Evolutionary conservation across 495 filamentous ascomycete genomes (phyloP).

Genomic region (Parathielavia hyrcaniae): DNA sequence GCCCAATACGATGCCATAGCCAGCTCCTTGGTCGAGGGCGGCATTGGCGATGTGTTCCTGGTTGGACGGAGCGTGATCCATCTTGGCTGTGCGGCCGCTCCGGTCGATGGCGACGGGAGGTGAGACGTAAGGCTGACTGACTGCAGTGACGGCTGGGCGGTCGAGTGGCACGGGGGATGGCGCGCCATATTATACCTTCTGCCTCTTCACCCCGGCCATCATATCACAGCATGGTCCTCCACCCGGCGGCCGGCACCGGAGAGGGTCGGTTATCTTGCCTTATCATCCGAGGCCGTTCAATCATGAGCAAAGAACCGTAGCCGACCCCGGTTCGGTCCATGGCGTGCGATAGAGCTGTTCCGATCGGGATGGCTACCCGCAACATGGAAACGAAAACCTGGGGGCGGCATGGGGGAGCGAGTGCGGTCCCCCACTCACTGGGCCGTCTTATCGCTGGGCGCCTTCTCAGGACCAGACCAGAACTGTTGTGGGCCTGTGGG

Average conservation of each 20-base stretch:
- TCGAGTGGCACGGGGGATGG: not conserved
- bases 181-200: not conserved
- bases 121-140: not conserved
- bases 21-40: constrained; percentile 62
- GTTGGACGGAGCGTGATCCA: constrained; percentile 19
- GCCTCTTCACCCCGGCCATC: no score
- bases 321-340: not conserved
- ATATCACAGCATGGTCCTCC: not conserved
- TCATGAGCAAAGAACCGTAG: not conserved
- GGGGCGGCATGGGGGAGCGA: no score
- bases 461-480: no score
- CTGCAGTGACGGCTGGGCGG: not conserved
- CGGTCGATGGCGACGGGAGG: not conserved
- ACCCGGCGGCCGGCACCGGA: not conserved
- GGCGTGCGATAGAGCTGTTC: not conserved
- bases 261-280: not conserved
- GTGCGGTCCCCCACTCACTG: no score
- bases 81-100: not conserved
- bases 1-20: constrained; percentile 79
- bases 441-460: no score
- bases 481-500: no score
- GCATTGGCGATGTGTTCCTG: constrained; percentile 31
- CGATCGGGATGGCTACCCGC: not conserved
- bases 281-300: not conserved
- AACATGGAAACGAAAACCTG: not conserved